Evolutionary conservation across 371 early-diverging fungal species (phyloP).

Genomic region (Mucor lusitanicus): DNA sequence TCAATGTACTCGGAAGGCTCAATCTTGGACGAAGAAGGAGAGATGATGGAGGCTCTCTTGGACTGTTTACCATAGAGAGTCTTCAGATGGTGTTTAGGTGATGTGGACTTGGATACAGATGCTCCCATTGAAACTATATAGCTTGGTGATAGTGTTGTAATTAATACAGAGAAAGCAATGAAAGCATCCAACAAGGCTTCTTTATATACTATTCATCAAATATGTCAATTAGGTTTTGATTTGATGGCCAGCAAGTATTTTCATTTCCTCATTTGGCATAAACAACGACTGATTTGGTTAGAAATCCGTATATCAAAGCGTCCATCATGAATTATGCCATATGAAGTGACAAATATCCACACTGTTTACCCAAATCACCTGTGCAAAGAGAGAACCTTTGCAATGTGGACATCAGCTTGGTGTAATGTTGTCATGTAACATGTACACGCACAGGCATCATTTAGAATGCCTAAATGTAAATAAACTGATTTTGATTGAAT

Average conservation of each 20-base stretch:
- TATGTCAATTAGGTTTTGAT: neutral
- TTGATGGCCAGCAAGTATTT: neutral
- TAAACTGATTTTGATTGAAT: neutral
- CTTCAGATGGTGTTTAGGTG: neutral
- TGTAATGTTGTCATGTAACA: neutral
- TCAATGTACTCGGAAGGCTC: neutral
- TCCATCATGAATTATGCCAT: neutral
- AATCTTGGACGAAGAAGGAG: neutral
- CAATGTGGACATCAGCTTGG: neutral
- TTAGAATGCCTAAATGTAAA: too few species aligned
- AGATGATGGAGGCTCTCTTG: neutral
- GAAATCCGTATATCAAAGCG: neutral
- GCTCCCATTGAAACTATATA: neutral
- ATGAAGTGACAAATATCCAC: neutral
- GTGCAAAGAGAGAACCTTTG: neutral
- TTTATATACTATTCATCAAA: neutral
- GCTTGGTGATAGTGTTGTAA: neutral
- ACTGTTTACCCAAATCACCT: neutral
- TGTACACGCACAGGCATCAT: neutral
- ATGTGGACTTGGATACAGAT: neutral
- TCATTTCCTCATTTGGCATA: neutral
- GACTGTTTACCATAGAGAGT: neutral
- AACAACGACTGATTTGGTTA: neutral
- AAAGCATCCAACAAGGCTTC: neutral
- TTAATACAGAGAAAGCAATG: neutral